Evolutionary conservation across 23 red algal species (phyloP).

Genomic region (Gracilariopsis chorda): DNA sequence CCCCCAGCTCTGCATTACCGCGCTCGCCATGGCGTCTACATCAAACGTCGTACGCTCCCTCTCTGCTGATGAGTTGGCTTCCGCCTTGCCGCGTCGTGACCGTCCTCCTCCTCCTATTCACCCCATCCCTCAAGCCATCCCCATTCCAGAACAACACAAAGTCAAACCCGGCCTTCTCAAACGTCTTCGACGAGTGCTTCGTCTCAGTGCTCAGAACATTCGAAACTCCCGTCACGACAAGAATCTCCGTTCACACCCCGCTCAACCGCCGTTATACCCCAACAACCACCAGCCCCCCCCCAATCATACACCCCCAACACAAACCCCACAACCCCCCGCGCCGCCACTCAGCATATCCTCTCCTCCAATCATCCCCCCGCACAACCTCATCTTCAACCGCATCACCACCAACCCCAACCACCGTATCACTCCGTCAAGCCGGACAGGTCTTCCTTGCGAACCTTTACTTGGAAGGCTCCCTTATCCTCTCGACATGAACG

Average conservation of each 20-base stretch:
- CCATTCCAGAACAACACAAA: slow-evolving; percentile 38
- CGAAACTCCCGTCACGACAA: slow-evolving; percentile 39
- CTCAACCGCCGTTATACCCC: neutral
- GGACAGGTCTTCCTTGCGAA: neutral
- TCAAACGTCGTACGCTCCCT: slow-evolving; percentile 62
- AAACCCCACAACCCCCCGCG: neutral
- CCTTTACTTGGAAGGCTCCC: neutral
- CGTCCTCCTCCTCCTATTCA: slow-evolving; percentile 13
- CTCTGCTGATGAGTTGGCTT: slow-evolving; percentile 64
- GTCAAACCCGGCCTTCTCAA: slow-evolving; percentile 46
- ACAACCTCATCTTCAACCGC: no score
- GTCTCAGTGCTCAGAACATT: slow-evolving; percentile 37
- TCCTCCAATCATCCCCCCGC: neutral
- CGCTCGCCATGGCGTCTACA: slow-evolving; percentile 30
- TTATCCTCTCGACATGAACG: slow-evolving; percentile 21
- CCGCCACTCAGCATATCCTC: slow-evolving; percentile 2
- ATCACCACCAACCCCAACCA: no score
- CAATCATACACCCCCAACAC: neutral
- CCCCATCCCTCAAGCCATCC: slow-evolving; percentile 14
- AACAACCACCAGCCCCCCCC: neutral
- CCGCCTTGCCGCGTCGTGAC: slow-evolving; percentile 26
- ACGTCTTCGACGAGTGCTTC: slow-evolving; percentile 41
- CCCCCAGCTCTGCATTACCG: neutral
- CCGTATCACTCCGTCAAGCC: neutral
- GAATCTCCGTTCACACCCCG: neutral